Base-by-base conservation (phyloP, 352 stramenopile species). In the Phytopythium boreale region DNA sequence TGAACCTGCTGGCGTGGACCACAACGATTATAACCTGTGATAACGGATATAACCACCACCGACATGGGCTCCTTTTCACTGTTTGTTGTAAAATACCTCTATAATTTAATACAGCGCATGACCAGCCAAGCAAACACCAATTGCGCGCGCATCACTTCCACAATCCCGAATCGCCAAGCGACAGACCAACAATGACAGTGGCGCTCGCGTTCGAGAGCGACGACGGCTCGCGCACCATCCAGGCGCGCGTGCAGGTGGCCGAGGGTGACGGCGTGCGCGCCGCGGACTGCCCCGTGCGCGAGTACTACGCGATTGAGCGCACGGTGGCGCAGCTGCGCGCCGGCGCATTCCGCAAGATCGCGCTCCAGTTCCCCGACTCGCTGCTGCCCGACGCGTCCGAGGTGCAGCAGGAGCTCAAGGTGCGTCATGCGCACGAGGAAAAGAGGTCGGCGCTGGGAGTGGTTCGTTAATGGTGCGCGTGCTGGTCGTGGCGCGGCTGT, bases 331-430 rank as follows among this genome's bases (percentile, higher is more conserved):
- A 88, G 76, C 81, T 96, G 56, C 69, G 62, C 27, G 31, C 50
- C 9, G 75, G 90, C n/a, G 76, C 71, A 17, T 97, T 77, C 67
- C 70, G 66, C 50, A 82, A 76, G 67, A 82, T 99, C 41, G 96
- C 94, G 52, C 80, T 99, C 36, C 96, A 99, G 80, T 98, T 99
- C 74, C 95, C 96, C 6, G 95, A 98, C 76, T 96, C 95, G 57
- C 72, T 98, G 26, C 71, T 99, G 34, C 67, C 79, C 2, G 92
- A 98, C 68, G 88, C 95, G 27, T 68, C 89, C 10, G 77, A 87
- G 36, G 79, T 98, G 63, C 92, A 98, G 65, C 72, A 88, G 59
- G 70, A 86, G 59, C 72, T 95, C 4, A 89, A 84, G 49, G 67
- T 72, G 51, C 49, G 49, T 24, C 52, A 17, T 11, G 11, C 39